Evolutionary conservation across 164 flowering plant species (phyloP).

Genomic region (Umbellularia californica): DNA sequence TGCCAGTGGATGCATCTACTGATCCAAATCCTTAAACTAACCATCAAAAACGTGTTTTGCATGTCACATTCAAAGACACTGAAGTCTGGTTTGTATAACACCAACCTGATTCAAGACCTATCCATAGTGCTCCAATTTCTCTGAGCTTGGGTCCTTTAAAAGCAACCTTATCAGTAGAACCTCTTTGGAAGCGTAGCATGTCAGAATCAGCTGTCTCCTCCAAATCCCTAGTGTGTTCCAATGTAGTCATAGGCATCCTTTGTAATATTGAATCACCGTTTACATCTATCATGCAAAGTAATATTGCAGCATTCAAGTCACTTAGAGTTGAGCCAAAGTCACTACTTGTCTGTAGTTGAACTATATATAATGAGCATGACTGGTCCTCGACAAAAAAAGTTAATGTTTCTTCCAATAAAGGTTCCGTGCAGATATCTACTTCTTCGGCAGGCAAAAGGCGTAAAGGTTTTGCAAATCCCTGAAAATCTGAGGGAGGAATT

Average conservation of each 20-base stretch:
- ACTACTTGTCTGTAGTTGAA: conserved; percentile 58
- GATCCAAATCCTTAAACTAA: neutral
- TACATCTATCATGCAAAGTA: conserved; percentile 69
- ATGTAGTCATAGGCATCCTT: conserved; percentile 43
- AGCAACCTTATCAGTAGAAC: conserved; percentile 58
- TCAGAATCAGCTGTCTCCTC: conserved; percentile 23
- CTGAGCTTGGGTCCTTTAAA: conserved; percentile 66
- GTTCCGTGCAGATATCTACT: conserved; percentile 29
- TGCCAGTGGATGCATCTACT: too few relatives aligned
- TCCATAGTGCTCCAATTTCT: conserved; percentile 66
- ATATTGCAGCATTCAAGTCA: conserved; percentile 55
- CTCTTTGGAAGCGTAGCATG: conserved; percentile 52
- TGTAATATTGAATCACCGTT: conserved; percentile 69
- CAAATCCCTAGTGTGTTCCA: conserved; percentile 12
- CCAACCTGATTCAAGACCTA: conserved; percentile 79
- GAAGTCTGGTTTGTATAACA: conserved; percentile 5
- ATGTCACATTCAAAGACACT: neutral
- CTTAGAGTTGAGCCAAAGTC: conserved; percentile 56
- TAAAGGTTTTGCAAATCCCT: conserved; percentile 59
- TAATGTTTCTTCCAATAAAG: conserved; percentile 24
- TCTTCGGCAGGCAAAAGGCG: conserved; percentile 61
- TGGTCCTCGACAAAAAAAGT: conserved; percentile 16
- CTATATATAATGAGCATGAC: conserved; percentile 37
- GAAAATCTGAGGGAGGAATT: conserved; percentile 51
- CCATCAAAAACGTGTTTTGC: neutral